Evolutionary conservation across 345 rosid species (phyloP).

Genomic region (Syzygium oleosum): DNA sequence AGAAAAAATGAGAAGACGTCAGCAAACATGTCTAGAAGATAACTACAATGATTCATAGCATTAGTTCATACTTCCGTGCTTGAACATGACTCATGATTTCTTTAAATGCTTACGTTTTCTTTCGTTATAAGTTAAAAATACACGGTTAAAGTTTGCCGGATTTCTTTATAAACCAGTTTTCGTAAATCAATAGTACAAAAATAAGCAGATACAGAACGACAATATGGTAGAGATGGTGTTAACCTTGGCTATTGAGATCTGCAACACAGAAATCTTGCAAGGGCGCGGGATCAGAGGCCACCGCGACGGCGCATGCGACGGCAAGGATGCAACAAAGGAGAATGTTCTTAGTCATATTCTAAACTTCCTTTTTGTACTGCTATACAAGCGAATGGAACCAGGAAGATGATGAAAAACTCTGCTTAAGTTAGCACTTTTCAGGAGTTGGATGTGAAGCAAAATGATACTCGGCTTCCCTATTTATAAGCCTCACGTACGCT

Average conservation of each 20-base stretch:
- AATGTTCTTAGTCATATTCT: neutral
- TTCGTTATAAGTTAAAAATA: neutral
- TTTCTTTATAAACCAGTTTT: neutral
- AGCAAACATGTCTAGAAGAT: neutral
- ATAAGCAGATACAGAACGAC: neutral
- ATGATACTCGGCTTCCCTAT: neutral
- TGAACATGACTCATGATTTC: neutral
- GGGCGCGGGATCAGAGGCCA: constrained; percentile 4
- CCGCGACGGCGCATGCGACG: neutral
- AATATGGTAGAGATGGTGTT: neutral
- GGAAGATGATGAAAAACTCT: neutral
- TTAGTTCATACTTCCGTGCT: neutral
- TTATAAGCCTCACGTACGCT: neutral
- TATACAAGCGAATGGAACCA: neutral
- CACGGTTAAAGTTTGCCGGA: neutral
- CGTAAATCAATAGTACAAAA: neutral
- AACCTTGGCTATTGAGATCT: neutral
- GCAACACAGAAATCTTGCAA: constrained; percentile 14
- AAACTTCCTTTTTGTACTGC: neutral
- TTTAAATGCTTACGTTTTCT: neutral
- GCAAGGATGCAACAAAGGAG: neutral
- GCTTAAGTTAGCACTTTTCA: neutral
- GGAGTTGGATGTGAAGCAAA: neutral
- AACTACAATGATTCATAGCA: neutral
- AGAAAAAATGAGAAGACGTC: neutral